Percentiles rank a stretch among this genome's conserved stretches.
phyloP scores from a whole-genome alignment of 495 filamentous ascomycete species.

The Cercophora scortea region DNA sequence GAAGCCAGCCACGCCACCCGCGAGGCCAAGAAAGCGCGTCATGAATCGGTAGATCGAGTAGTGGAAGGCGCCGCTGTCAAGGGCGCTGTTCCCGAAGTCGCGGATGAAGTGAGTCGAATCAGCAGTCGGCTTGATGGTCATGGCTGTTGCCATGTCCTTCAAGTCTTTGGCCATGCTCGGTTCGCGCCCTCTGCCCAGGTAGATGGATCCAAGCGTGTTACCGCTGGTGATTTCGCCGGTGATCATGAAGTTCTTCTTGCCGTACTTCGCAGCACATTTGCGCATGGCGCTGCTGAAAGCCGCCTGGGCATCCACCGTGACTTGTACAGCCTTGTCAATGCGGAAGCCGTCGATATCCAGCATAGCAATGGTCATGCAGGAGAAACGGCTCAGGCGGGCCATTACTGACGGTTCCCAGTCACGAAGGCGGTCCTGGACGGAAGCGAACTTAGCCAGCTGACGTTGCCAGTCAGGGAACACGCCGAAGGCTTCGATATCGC shows the following conservation, averaged over 20 bases:
- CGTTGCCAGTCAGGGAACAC: conserved; percentile 59
- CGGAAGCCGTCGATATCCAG: conserved; percentile 66
- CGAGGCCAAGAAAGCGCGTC: conserved; percentile 58
- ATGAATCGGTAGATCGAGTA: conserved; percentile 63
- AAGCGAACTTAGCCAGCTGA: conserved; percentile 66
- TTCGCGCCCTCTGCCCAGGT: conserved; percentile 57
- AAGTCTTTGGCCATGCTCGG: conserved; percentile 33
- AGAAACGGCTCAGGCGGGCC: conserved; percentile 53
- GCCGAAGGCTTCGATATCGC: conserved; percentile 61
- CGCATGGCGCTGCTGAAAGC: conserved; percentile 47
- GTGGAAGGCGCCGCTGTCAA: conserved; percentile 62
- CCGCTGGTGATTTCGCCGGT: conserved; percentile 59
- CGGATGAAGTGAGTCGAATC: conserved; percentile 42
- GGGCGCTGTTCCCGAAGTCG: conserved; percentile 44
- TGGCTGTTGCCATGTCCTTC: conserved; percentile 16
- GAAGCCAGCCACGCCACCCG: conserved; percentile 54
- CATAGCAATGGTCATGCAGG: conserved; percentile 55
- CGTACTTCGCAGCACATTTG: conserved; percentile 46
- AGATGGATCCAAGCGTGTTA: conserved; percentile 56
- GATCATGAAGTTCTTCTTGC: conserved; percentile 58
- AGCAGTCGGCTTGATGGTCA: conserved; percentile 37
- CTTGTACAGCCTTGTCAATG: conserved; percentile 61
- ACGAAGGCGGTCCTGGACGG: conserved; percentile 66
- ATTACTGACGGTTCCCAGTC: conserved; percentile 60
- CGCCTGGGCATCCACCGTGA: conserved; percentile 56